Percentiles rank a stretch among this genome's conserved stretches.
These are phyloP conservation scores for Pneumocystis murina DNA, from an alignment of 1,139 yeast species.

Conservation along the genomic window DNA sequence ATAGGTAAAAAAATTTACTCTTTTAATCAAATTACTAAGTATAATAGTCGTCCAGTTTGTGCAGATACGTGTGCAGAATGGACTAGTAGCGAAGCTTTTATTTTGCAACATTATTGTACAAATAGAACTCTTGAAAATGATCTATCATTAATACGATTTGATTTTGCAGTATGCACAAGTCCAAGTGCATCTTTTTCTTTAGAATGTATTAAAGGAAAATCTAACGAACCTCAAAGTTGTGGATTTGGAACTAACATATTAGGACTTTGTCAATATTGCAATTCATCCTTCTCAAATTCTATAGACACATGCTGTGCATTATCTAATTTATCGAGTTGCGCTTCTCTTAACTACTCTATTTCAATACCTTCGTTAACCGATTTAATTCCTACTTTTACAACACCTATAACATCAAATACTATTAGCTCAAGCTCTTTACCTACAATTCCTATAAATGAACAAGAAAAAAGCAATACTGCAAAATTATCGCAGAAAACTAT, in stretches of 20 bases:
- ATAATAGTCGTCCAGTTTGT: constrained; percentile 5
- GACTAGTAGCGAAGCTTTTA: neutral
- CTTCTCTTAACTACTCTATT: neutral
- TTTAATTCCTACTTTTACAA: neutral
- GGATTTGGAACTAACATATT: constrained; percentile 5
- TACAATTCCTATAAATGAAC: neutral
- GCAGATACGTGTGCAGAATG: constrained; percentile 8
- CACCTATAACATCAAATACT: neutral
- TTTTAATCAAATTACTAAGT: neutral
- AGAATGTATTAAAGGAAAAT: constrained; percentile 6
- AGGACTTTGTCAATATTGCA: constrained; percentile 6
- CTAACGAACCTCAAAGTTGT: constrained; percentile 3
- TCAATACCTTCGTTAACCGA: neutral
- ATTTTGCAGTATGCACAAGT: constrained; percentile 6
- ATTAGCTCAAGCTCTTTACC: neutral
- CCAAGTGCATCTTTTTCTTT: constrained; percentile 4
- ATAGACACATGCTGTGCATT: neutral
- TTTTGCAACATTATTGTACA: constrained; percentile 3
- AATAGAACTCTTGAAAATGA: neutral
- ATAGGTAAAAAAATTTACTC: neutral
- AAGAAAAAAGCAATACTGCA: neutral
- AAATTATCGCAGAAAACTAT: neutral
- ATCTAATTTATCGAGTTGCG: neutral
- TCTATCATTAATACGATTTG: constrained; percentile 2
- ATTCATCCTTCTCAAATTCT: constrained; percentile 1